Base-by-base conservation (phyloP, 2,329 filamentous ascomycete species). In the Pseudogymnoascus destructans region DNA sequence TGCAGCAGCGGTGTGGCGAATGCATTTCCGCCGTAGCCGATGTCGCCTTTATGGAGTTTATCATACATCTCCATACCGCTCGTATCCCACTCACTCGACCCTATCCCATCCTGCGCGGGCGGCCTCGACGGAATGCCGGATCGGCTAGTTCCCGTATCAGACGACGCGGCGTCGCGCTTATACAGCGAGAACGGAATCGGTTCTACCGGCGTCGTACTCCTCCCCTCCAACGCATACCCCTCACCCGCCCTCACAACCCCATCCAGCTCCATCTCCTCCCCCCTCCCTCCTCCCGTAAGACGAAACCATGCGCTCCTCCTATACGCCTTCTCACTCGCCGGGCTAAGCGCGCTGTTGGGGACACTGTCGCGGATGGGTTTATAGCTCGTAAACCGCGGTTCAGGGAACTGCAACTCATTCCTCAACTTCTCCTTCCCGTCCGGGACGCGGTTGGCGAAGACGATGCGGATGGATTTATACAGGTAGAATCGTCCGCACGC, bases 371-470 rank as follows among this genome's bases (percentile, higher is more conserved):
- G 73, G 35, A 77, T 72, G 2, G 87, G 81, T 69, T 91, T 95
- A 73, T 95, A 97, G 1, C 84, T 77, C 58, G 84, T 88, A 69
- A 89, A 98, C 17, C 84, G 81, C 17, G 93, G 93, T 64, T 96
- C 90, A 0, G 92, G 92, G 60, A 87, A 79, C 35, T 93, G 90
- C 4, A 92, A 85, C 69, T 98, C 93, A 66, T 95, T 96, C 30
- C 85, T 80, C 36, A 98, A 77, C 67, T 86, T 92, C 71, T 97
- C 92, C 69, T 96, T 95, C 38, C 89, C 92, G 65, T 97, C 93
- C 0, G 93, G 92, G 0, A 96, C 92, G 23, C 93, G 83, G 68
- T 97, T 97, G 58, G 93, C 93, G 69, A 98, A 98, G 2, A 98
- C 92, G 33, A 97, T 89, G 11, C 93, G 84, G 60, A 97, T 87